Evolutionary conservation across 2,329 filamentous ascomycete genomes (phyloP).

Genomic region (Fusarium sambucinum): DNA sequence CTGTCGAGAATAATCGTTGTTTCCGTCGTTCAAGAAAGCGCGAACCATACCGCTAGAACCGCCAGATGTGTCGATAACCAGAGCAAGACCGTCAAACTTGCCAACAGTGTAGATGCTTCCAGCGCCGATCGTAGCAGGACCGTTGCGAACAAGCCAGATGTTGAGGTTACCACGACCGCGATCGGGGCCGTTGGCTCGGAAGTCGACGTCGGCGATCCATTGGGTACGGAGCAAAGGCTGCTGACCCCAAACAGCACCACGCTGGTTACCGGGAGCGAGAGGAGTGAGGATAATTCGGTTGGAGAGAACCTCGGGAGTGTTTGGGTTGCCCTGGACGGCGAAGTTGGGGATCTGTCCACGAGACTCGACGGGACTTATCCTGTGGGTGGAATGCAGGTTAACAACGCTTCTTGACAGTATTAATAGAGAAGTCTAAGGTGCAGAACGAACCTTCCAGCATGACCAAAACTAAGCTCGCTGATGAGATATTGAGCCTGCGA

Average conservation of each 20-base stretch:
- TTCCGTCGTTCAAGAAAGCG: slow-evolving; percentile 94
- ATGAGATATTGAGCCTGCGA: slow-evolving; percentile 75
- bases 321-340: slow-evolving; percentile 65
- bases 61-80: slow-evolving; percentile 87
- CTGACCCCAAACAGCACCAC: slow-evolving; percentile 86
- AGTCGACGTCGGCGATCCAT: slow-evolving; percentile 88
- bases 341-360: slow-evolving; percentile 66
- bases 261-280: slow-evolving; percentile 84
- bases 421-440: slow-evolving; percentile 4
- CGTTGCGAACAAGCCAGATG: slow-evolving; percentile 87
- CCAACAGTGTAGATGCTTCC: slow-evolving; percentile 86
- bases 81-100: slow-evolving; percentile 88
- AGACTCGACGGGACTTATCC: slow-evolving; percentile 72
- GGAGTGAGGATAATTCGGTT: slow-evolving; percentile 95
- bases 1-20: slow-evolving; percentile 77
- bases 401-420: slow-evolving; percentile 2
- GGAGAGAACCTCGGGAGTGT: slow-evolving; percentile 75
- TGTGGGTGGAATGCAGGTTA: slow-evolving; percentile 49
- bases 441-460: slow-evolving; percentile 68
- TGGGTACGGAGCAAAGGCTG: slow-evolving; percentile 69
- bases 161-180: slow-evolving; percentile 89
- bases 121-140: slow-evolving; percentile 72
- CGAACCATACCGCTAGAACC: slow-evolving; percentile 83
- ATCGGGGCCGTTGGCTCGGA: slow-evolving; percentile 88
- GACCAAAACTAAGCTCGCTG: slow-evolving; percentile 82